Base-by-base conservation (phyloP, 1,139 yeast genomes). In the Candida gigantensis region DNA sequence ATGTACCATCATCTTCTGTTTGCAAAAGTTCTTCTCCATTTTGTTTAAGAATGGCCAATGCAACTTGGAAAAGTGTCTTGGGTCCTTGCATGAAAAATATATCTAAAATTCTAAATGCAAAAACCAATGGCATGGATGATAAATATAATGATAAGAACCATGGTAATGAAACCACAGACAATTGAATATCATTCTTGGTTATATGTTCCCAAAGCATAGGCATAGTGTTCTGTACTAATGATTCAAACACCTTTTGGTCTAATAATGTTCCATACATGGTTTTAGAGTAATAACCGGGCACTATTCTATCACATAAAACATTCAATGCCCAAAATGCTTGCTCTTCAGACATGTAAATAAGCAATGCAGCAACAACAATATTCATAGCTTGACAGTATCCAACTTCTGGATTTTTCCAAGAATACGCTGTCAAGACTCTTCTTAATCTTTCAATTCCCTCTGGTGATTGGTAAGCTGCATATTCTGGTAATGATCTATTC, bases 361-460 rank as follows among this genome's bases (percentile, higher is more conserved):
- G 69, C 37, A 94, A 64, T 0, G 96, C 97, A 1, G 99, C 99
- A 1, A 84, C 87, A 6, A 94, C 97, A 40, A 94, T 94, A 57
- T 94, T 94, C 99, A 94, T 94, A 1, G 98, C 98, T 58, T 94
- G 98, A 58, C 99, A 94, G 60, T 94, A 94, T 0, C 99, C 99
- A 15, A 94, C 88, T 36, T 92, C 96, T 0, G 97, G 97, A 55
- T 90, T 89, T 51, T 86, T 87, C 97, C 97, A 92, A 0, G 97
- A 87, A 54, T 89, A 94, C 0, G 96, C 96, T 0, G 94, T 84
- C 44, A 94, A 71, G 1, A 94, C 98, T 41, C 95, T 72, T 45
- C 98, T 73, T 36, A 94, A 71, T 37, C 96, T 72, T 38, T 72
- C 77, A 32, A 94, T 90, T 6, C 99, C 98, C 51, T 86, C 95